Evolutionary conservation across 768 basidiomycete species (phyloP), one percentile per base, ranked within the genome.

Genomic region (Cystoderma amianthinum): DNA sequence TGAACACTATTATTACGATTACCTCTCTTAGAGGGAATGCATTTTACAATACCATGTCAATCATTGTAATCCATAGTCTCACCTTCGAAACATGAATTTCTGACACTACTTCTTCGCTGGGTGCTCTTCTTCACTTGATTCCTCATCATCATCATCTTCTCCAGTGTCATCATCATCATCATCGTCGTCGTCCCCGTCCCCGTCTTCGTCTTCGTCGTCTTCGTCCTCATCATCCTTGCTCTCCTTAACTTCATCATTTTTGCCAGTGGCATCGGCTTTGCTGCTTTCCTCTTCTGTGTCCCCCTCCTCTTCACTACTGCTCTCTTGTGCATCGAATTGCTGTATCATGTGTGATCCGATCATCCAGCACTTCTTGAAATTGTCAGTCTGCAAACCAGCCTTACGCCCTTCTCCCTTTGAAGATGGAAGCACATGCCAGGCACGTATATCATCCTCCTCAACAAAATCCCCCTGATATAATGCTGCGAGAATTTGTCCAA

Each of bases 381-480:
- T 82, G 41, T 82, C 83, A 22, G 59, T 55, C 25, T 67, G 53
- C 16, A 51, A 46, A 3, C 65, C 67, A 10, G 61, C 46, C 39
- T 67, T 68, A 17, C 67, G 48, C 5, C 67, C 74, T 39, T 66
- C 67, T 22, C 73, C 85, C 54, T 69, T 72, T 20, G 80, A 76
- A 36, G 55, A 63, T 17, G 76, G 71, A 38, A 64, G 69, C 40
- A 58, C 65, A 59, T 93, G 82, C 95, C 95, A 99, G 37, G 65
- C 70, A n/a, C 88, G 78, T 48, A 97, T 84, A 48, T 91, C 84
- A 38, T 90, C 85, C 53, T 93, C 92, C 37, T 88, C 87, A 2
- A 96, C 81, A 34, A 96, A 76, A 57, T 99, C 95, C n/a, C 74
- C 72, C 55, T 95, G 87, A 60, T 97, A 99, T 11, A 93, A 67